A percentile compares a stretch with the other conserved stretches of the same genome.
Evolutionary conservation across 495 filamentous ascomycete genomes (phyloP).

Genomic region (Penicillium flavigenum): DNA sequence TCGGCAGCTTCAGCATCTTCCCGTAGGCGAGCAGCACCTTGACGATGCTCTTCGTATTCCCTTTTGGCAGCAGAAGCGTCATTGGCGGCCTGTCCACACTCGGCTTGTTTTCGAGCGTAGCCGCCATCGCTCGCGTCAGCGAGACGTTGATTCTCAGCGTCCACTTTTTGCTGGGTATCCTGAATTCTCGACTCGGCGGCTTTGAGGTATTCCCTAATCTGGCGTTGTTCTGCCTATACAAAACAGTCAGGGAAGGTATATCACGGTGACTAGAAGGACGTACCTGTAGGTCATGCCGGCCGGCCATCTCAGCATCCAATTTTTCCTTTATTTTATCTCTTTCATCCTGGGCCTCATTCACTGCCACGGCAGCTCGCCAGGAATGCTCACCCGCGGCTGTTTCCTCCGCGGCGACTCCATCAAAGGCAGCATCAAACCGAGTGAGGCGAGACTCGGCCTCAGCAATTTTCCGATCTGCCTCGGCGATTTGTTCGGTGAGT

Average conservation of each 20-base stretch:
- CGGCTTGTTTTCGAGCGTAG: slow-evolving; percentile 48
- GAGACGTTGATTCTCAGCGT: slow-evolving; percentile 50
- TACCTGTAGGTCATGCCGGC: slow-evolving; percentile 51
- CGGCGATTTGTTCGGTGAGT: slow-evolving; percentile 33
- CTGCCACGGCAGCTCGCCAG: slow-evolving; percentile 47
- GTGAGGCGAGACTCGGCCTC: slow-evolving; percentile 40
- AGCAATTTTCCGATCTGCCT: slow-evolving; percentile 42
- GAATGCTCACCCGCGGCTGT: slow-evolving; percentile 58
- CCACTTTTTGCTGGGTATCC: slow-evolving; percentile 41
- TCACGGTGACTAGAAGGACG: neutral
- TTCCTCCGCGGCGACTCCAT: slow-evolving; percentile 43
- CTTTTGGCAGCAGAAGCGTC: slow-evolving; percentile 34
- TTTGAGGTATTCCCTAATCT: slow-evolving; percentile 48
- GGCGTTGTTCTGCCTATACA: slow-evolving; percentile 50
- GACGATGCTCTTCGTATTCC: slow-evolving; percentile 34
- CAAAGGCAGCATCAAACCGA: slow-evolving; percentile 43
- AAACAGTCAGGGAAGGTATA: slow-evolving; percentile 1
- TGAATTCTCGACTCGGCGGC: slow-evolving; percentile 41
- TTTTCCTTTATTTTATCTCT: slow-evolving; percentile 41
- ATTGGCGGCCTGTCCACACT: slow-evolving; percentile 41
- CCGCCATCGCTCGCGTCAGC: slow-evolving; percentile 54
- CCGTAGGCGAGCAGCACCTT: slow-evolving; percentile 24
- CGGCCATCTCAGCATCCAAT: slow-evolving; percentile 40
- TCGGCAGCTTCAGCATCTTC: slow-evolving; percentile 41
- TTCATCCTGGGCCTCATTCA: slow-evolving; percentile 46